phyloP scores from a whole-genome alignment of 768 basidiomycete species.

The Suillus plorans region DNA sequence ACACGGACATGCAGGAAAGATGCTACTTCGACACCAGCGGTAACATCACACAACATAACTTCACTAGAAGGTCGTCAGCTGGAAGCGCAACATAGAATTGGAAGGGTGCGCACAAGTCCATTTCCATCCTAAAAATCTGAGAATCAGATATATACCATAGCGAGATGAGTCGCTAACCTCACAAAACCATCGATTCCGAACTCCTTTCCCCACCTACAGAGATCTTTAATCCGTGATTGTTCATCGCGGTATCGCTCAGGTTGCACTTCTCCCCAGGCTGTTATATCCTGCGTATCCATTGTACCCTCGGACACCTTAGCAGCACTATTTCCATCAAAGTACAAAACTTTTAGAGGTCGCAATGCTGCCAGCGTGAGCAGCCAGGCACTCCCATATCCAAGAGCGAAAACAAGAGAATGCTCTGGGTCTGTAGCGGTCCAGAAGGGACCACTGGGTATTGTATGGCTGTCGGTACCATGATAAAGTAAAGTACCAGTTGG shows the following conservation, averaged over 20 bases:
- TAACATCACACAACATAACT: conserved; percentile 36
- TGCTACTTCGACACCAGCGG: conserved; percentile 25
- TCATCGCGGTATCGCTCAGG: conserved; percentile 23
- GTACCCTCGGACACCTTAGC: conserved; percentile 30
- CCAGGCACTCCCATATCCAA: conserved; percentile 21
- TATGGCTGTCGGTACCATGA: conserved; percentile 23
- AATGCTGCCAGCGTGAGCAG: conserved; percentile 30
- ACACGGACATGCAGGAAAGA: conserved; percentile 23
- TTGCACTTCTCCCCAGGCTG: conserved; percentile 28
- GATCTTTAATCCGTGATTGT: conserved; percentile 20
- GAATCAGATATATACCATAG: background rate
- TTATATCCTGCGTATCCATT: conserved; percentile 36
- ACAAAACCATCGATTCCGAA: conserved; percentile 35
- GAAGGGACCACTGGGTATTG: conserved; percentile 28
- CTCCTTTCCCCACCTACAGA: conserved; percentile 35
- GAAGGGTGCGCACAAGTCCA: conserved; percentile 40
- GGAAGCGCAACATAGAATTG: background rate
- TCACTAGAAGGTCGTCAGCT: conserved; percentile 25
- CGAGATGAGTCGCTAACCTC: conserved; percentile 13
- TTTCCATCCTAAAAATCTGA: conserved; percentile 41
- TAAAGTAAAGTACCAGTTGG: conserved; percentile 38
- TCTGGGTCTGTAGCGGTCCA: conserved; percentile 39
- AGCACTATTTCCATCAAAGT: conserved; percentile 33
- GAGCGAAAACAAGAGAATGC: conserved; percentile 37
- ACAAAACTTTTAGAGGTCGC: conserved; percentile 30